Evolutionary conservation across 345 rosid genomes (phyloP), one percentile per base, ranked within the genome.

Genomic region (Melaleuca alternifolia): DNA sequence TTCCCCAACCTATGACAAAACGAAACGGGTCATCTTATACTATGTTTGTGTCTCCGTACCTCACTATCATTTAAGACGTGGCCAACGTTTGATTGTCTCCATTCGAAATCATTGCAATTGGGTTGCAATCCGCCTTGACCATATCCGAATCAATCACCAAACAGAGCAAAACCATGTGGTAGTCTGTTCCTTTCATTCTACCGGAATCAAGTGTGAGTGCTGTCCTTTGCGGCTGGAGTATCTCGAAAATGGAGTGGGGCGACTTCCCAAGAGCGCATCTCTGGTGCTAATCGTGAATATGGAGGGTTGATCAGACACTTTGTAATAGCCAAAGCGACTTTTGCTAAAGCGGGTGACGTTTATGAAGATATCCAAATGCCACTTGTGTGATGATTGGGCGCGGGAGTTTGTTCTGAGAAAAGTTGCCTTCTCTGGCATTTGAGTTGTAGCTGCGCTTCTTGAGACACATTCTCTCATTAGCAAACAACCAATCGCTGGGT

Each of bases 291-390:
- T 26, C 15, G 0, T 0, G 30, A 57, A 30, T 11, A 26, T 57
- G 30, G 12, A 26, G 65, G 11, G 11, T 57, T 57, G 6, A 26
- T 28, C 1, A 12, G 15, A 57, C 65, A 57, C 30, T 57, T 57
- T 57, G 7, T 28, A 56, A 56, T 23, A 56, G 28, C 28, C 26
- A 10, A 56, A 54, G 12, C 61, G 11, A 56, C 6, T 56, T 56
- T 56, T 59, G 30, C 18, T 12, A 0, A 15, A 4, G 0, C 41
- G 7, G 0, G 0, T 6, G 3, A 14, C 75, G n/a, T n/a, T n/a
- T 30, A 61, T 61, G 75, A 21, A 62, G 3, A 15, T 14, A 41
- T 62, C 41, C 44, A 8, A 30, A 18, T 4, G 77, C 12, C 44
- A 7, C 14, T 23, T 10, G 11, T 4, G 77, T 16, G 46, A 65